Evolutionary conservation across 169 alveolate genomes (phyloP).

Genomic region (Babesia sp.): DNA sequence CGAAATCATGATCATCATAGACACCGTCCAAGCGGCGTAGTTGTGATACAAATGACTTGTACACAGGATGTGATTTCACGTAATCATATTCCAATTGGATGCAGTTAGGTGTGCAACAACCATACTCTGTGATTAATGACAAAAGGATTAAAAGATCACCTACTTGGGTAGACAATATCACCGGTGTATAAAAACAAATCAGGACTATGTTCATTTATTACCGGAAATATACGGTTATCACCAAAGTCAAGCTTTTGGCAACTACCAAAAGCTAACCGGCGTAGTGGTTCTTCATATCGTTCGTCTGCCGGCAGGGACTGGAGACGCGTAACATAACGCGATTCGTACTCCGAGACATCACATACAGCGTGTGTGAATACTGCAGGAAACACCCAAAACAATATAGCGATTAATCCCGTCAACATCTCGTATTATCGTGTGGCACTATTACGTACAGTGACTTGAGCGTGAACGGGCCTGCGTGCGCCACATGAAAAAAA

Average conservation of each 20-base stretch:
- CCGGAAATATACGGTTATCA: conserved; percentile 19
- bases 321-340: conserved; percentile 1
- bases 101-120: conserved; percentile 67
- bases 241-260: conserved; percentile 50
- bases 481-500: not conserved
- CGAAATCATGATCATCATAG: conserved; percentile 86
- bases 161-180: conserved; percentile 75
- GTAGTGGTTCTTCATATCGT: conserved; percentile 25
- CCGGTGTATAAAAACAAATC: conserved; percentile 82
- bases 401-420: not conserved
- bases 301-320: conserved; percentile 42
- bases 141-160: not conserved
- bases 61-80: conserved; percentile 46
- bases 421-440: not conserved
- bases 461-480: not conserved
- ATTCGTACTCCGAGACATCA: conserved; percentile 10
- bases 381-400: not conserved
- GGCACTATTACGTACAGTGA: no score
- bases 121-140: conserved; percentile 16
- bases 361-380: not conserved
- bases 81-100: conserved; percentile 57
- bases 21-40: conserved; percentile 74
- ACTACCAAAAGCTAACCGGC: conserved; percentile 60
- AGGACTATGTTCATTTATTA: conserved; percentile 57
- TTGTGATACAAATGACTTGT: conserved; percentile 39